phyloP scores from a whole-genome alignment of 345 rosid species.

The Syzygium aromaticum region DNA sequence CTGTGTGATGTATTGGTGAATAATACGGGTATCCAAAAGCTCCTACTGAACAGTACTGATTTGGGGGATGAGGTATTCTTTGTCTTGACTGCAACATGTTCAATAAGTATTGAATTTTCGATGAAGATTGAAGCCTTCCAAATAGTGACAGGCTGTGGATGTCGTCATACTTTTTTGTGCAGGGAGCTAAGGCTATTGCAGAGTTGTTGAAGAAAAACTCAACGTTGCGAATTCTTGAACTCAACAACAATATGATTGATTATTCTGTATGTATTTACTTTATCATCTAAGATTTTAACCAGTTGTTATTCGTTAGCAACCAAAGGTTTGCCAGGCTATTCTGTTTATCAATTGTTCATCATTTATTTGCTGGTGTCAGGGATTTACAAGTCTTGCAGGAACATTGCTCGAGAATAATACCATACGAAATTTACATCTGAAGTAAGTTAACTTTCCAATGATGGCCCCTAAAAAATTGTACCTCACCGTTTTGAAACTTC shows the following conservation, averaged over 20 bases:
- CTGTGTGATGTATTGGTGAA: slow-evolving; percentile 63
- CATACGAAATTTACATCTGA: slow-evolving; percentile 63
- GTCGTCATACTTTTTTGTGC: slow-evolving; percentile 11
- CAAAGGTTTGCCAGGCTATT: not conserved
- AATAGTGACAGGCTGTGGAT: not conserved
- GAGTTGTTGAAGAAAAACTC: slow-evolving; percentile 79
- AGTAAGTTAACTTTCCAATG: slow-evolving; percentile 40
- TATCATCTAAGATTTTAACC: not conserved
- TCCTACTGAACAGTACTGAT: slow-evolving; percentile 77
- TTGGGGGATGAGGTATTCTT: slow-evolving; percentile 81
- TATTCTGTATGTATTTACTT: slow-evolving; percentile 62
- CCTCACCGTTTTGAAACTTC: not conserved
- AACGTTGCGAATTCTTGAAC: slow-evolving; percentile 68
- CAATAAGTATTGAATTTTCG: not conserved
- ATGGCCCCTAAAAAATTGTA: not conserved
- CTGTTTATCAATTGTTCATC: slow-evolving; percentile 2
- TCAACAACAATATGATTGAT: slow-evolving; percentile 93
- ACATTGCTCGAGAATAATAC: slow-evolving; percentile 65
- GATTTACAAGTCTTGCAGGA: slow-evolving; percentile 92
- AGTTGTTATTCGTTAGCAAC: slow-evolving; percentile 1
- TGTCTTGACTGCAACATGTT: not conserved
- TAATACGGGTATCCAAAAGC: slow-evolving; percentile 64
- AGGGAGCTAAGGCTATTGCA: slow-evolving; percentile 95
- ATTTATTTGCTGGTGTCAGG: slow-evolving; percentile 61
- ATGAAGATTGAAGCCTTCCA: not conserved